Evolutionary conservation across 192 early-diverging fungal genomes (phyloP).

Genomic region (Podila horticola): DNA sequence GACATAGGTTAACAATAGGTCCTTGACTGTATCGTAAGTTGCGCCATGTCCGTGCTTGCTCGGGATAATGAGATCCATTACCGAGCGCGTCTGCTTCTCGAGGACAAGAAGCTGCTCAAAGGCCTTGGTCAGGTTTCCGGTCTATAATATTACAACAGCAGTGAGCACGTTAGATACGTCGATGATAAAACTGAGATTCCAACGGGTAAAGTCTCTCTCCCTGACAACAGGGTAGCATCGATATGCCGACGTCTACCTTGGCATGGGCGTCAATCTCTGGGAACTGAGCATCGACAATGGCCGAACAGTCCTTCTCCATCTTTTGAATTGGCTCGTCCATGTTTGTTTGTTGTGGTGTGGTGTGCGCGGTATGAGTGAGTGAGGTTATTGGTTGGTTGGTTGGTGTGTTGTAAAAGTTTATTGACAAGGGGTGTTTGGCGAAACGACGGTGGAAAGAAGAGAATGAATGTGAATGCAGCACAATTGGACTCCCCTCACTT

Average conservation of each 20-base stretch:
- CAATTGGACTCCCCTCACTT: background rate
- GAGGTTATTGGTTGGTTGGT: background rate
- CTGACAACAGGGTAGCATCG: no score
- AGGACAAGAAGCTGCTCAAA: conserved; percentile 87
- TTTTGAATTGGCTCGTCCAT: conserved; percentile 74
- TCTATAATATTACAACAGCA: conserved; percentile 42
- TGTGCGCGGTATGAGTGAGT: background rate
- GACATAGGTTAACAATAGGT: background rate
- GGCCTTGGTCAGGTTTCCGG: conserved; percentile 80
- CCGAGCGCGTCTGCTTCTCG: conserved; percentile 97
- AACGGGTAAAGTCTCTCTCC: background rate
- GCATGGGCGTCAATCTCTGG: conserved; percentile 81
- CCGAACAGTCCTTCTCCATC: conserved; percentile 94
- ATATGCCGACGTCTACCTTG: conserved; percentile 53
- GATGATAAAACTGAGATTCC: background rate
- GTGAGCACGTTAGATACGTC: background rate
- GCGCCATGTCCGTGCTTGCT: background rate
- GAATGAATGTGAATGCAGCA: background rate
- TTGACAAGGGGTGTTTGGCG: background rate
- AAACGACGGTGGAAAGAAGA: background rate
- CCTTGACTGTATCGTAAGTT: background rate
- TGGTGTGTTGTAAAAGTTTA: background rate
- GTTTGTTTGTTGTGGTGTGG: background rate
- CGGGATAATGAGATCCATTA: conserved; percentile 27
- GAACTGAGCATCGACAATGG: conserved; percentile 78